Evolutionary conservation across 1,284 basidiomycete genomes (phyloP).

Genomic region (Cutaneotrichosporon mucoides): DNA sequence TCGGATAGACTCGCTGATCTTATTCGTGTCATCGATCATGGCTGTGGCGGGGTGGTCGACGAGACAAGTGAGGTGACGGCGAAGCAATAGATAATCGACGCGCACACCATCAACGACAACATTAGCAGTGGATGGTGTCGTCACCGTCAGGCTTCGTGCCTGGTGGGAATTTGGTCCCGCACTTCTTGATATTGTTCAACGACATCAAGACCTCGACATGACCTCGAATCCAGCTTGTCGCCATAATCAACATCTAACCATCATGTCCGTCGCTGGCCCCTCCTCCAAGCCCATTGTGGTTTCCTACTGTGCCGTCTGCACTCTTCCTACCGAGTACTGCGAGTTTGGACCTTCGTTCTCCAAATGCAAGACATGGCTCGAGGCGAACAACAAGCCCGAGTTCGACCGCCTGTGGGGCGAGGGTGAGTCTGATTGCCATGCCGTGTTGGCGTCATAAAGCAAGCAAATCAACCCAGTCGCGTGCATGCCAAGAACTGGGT

Average conservation of each 20-base stretch:
- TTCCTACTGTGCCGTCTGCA: conserved; percentile 61
- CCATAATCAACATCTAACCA: conserved; percentile 1
- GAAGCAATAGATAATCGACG: too few relatives aligned
- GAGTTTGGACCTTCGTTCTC: conserved; percentile 82
- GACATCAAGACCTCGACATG: too few relatives aligned
- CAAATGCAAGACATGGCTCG: conserved; percentile 82
- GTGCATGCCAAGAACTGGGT: too few relatives aligned
- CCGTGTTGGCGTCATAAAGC: too few relatives aligned
- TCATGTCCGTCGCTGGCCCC: conserved; percentile 40
- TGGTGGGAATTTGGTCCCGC: too few relatives aligned
- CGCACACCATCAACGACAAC: too few relatives aligned
- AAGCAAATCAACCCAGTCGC: too few relatives aligned
- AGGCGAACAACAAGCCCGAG: conserved; percentile 61
- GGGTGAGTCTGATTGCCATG: conserved; percentile 32
- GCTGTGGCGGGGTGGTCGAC: not conserved
- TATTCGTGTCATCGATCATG: not conserved
- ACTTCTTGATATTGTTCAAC: too few relatives aligned
- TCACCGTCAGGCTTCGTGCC: too few relatives aligned
- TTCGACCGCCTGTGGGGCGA: conserved; percentile 80
- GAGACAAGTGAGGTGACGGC: conserved; percentile 21
- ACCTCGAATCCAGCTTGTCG: too few relatives aligned
- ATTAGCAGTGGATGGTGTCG: too few relatives aligned
- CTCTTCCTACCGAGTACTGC: conserved; percentile 87
- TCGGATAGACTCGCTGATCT: conserved; percentile 17
- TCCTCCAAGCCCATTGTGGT: conserved; percentile 43